phyloP scores from a whole-genome alignment of 495 filamentous ascomycete genomes.

The Aspergillus ostianus region DNA sequence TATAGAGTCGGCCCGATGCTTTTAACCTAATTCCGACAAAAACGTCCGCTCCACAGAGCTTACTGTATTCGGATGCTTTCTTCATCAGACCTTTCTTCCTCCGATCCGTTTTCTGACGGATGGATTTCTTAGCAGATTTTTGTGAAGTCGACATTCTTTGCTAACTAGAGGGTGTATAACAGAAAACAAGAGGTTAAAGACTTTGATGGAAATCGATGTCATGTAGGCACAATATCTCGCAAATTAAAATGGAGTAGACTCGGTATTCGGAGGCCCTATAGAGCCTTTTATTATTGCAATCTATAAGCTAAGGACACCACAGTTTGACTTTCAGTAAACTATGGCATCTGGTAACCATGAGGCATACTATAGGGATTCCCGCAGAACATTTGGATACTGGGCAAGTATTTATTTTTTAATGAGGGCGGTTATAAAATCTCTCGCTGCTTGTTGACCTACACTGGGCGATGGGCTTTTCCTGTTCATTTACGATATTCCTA shows the following conservation, averaged over 20 bases:
- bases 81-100: conserved; percentile 1
- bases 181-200: background rate
- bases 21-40: conserved; percentile 1
- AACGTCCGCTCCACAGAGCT: conserved; percentile 3
- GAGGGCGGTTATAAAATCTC: too few relatives aligned
- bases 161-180: background rate
- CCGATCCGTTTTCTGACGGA: conserved; percentile 3
- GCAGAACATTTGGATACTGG: too few relatives aligned
- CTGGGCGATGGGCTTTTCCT: too few relatives aligned
- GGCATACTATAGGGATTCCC: too few relatives aligned
- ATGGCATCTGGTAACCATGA: background rate
- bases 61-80: conserved; percentile 1
- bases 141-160: background rate
- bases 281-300: background rate
- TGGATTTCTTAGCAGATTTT: conserved; percentile 3
- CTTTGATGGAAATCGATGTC: background rate
- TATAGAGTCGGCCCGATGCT: conserved; percentile 5
- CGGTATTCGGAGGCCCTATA: background rate
- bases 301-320: background rate
- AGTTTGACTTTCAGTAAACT: background rate
- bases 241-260: background rate
- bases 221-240: background rate
- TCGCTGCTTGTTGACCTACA: too few relatives aligned
- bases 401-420: too few relatives aligned
- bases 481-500: too few relatives aligned